phyloP scores from a whole-genome alignment of 495 filamentous ascomycete species.

The Aspergillus asperescens region DNA sequence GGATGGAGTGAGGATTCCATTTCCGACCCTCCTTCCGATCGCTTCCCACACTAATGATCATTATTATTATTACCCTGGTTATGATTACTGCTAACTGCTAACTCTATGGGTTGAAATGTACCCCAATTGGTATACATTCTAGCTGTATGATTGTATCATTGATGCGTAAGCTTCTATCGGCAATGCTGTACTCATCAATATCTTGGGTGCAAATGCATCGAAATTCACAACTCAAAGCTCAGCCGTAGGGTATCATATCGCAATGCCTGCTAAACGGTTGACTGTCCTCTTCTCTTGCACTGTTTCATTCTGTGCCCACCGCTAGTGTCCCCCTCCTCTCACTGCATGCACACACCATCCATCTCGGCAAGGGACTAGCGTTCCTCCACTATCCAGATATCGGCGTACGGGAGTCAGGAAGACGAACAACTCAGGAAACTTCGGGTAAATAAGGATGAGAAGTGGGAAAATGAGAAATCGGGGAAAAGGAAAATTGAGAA shows the following conservation, averaged over 20 bases:
- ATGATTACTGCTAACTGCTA: not conserved
- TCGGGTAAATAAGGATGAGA: constrained; percentile 7
- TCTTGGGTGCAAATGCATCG: constrained; percentile 25
- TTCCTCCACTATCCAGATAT: constrained; percentile 2
- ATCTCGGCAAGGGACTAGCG: not conserved
- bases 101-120: not conserved
- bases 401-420: constrained; percentile 2
- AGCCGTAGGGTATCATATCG: constrained; percentile 49
- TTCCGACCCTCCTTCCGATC: no score
- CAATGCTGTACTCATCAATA: constrained; percentile 13
- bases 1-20: no score
- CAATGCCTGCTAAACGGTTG: constrained; percentile 47
- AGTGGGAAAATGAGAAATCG: not conserved
- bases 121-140: not conserved
- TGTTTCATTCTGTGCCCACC: constrained; percentile 5
- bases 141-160: constrained; percentile 8
- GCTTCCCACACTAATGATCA: no score
- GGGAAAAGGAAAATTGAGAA: constrained; percentile 6
- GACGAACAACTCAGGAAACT: constrained; percentile 19
- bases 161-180: constrained; percentile 13
- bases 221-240: constrained; percentile 35
- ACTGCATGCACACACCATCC: not conserved
- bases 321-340: not conserved
- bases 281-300: constrained; percentile 40
- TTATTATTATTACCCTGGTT: not conserved